Evolutionary conservation across 108 stramenopile genomes (phyloP).

Genomic region (Fragilariopsis cylindrus): DNA sequence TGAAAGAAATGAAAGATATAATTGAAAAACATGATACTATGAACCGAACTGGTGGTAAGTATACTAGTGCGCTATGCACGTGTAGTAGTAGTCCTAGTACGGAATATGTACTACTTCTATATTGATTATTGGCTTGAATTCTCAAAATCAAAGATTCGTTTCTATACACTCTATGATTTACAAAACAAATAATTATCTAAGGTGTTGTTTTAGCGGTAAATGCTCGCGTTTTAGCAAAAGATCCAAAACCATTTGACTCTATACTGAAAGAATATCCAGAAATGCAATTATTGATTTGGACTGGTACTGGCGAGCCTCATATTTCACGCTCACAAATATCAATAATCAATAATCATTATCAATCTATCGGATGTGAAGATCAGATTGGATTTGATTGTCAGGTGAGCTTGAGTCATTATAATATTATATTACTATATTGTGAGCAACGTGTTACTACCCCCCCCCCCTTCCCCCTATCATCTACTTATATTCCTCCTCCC

Average conservation of each 20-base stretch:
- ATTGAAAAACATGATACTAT: conserved; percentile 6
- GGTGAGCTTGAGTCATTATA: too few species aligned
- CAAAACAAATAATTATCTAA: too few species aligned
- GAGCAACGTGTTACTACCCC: too few species aligned
- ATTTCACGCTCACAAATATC: conserved; percentile 24
- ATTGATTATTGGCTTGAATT: conserved; percentile 7
- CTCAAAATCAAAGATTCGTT: too few species aligned
- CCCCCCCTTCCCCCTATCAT: too few species aligned
- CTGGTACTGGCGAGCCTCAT: conserved; percentile 50
- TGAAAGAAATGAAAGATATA: conserved; percentile 33
- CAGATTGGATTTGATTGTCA: conserved; percentile 39
- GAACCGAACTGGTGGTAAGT: too few species aligned
- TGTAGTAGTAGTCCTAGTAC: neutral
- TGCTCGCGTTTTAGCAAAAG: conserved; percentile 42
- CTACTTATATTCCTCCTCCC: too few species aligned
- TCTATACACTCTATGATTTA: too few species aligned
- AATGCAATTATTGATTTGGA: conserved; percentile 50
- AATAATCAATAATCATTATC: conserved; percentile 21
- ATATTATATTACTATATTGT: too few species aligned
- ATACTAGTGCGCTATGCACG: neutral
- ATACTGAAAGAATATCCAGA: conserved; percentile 37
- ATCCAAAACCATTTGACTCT: conserved; percentile 31
- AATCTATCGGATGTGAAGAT: neutral
- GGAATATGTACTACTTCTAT: conserved; percentile 14
- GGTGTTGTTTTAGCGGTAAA: conserved; percentile 49